Evolutionary conservation across 176 grass and related monocot species (phyloP), one percentile per base, ranked within the genome.

Genomic region (Stipa capillata): DNA sequence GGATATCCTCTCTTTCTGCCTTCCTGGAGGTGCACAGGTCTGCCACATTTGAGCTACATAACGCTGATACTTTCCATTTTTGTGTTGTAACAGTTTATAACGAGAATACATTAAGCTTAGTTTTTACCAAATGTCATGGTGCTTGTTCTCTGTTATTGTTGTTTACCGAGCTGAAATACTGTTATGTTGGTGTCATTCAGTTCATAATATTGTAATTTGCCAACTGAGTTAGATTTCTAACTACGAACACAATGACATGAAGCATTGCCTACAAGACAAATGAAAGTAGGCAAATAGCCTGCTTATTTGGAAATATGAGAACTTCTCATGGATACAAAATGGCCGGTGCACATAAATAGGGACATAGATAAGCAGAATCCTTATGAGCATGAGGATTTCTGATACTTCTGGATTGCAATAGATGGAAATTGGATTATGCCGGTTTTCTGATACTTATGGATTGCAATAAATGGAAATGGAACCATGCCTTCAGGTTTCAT

Each of bases 11-110:
- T 91, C 97, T 67, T 99, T 99, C 75, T 99, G 97, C 84, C 92
- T 99, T 89, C 97, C 97, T 32, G 92, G 81, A 82, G 97, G 97
- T 76, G 86, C 94, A 77, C 90, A 99, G 97, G 97, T 99, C 40
- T 87, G 61, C 37, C 11, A 33, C 54, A 76, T 36, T 77, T 11
- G 18, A 77, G 58, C 66, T 56, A 65, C 33, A 47, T 64, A 33
- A 43, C 23, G 7, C 64, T 51, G 49, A n/a, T 72, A 56, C 32
- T 77, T 73, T 44, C 43, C n/a, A 37, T 54, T 43, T 48, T 8
- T 53, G 20, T 72, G 33, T 35, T 51, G 15, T 43, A 15, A 65
- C 13, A 65, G 45, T 72, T 62, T 88, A 32, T 15, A 71, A 51
- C 85, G 2, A 31, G 42, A 68, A 34, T 51, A 48, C 24, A 56